These are phyloP conservation scores for Kazachstania viticola DNA, from an alignment of 805 yeast genomes.

Conservation along the genomic window DNA sequence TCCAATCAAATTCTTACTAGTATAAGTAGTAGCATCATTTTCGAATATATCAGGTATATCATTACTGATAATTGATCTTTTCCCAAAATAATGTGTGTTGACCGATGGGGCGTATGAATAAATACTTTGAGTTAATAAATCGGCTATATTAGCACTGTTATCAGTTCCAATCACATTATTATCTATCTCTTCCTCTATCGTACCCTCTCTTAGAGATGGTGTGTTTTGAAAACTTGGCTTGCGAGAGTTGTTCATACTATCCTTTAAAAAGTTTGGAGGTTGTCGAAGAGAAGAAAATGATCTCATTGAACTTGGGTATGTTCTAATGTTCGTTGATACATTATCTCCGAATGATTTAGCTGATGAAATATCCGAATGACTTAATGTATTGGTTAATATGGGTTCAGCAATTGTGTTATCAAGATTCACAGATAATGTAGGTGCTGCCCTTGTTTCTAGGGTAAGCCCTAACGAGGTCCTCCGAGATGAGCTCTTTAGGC, in stretches of 20 bases:
- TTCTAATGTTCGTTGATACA: no score
- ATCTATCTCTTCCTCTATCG: not conserved
- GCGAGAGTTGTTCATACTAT: no score
- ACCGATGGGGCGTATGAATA: conserved; percentile 10
- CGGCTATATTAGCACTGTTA: conserved; percentile 1
- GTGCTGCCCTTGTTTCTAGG: conserved; percentile 4
- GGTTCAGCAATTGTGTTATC: conserved; percentile 4
- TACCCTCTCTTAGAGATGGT: not conserved
- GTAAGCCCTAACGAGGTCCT: no score
- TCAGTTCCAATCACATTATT: not conserved
- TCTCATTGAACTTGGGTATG: conserved; percentile 1
- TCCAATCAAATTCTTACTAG: no score
- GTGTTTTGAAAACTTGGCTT: no score
- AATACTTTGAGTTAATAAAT: conserved; percentile 12
- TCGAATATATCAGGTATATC: conserved; percentile 21
- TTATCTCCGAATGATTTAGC: no score
- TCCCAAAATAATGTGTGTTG: conserved; percentile 1
- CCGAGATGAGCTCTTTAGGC: no score
- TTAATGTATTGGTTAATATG: no score
- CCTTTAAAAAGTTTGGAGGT: no score
- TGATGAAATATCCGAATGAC: no score
- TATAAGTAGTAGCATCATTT: not conserved
- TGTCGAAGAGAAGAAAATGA: conserved; percentile 2
- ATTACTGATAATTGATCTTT: conserved; percentile 18
- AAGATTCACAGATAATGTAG: conserved; percentile 5